phyloP scores from a whole-genome alignment of 768 basidiomycete genomes.

The Kwoniella sp. region DNA sequence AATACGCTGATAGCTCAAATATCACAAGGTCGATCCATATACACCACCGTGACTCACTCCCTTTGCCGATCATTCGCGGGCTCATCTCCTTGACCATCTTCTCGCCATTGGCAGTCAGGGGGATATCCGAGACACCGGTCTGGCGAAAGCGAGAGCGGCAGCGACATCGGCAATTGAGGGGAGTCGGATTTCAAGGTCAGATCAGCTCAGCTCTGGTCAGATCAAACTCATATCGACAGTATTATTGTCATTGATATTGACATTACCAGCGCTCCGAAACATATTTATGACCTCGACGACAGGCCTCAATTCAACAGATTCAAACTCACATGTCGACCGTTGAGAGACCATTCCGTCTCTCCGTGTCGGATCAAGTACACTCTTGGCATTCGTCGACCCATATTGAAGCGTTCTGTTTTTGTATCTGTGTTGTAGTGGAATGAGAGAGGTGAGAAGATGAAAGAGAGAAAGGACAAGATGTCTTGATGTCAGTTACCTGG shows the following conservation, averaged over 20 bases:
- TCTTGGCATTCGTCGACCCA: constrained; percentile 63
- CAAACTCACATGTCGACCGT: constrained; percentile 60
- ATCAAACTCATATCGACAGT: neutral
- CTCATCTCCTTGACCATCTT: constrained; percentile 70
- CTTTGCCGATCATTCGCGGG: constrained; percentile 69
- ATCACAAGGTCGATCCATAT: neutral
- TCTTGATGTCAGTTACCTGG: no score
- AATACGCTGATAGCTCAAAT: neutral
- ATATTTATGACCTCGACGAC: neutral
- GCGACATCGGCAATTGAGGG: neutral
- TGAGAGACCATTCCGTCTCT: constrained; percentile 92
- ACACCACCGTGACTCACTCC: constrained; percentile 64
- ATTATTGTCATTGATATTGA: no score
- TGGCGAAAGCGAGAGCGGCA: constrained; percentile 49
- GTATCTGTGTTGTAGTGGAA: neutral
- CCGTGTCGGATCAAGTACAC: constrained; percentile 81
- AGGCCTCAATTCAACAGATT: constrained; percentile 11
- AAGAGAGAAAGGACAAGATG: neutral
- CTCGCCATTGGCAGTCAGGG: constrained; percentile 76
- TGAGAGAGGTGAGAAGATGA: neutral
- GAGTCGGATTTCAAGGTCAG: no score
- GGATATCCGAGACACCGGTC: constrained; percentile 88
- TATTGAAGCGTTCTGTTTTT: neutral
- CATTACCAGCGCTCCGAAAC: neutral
- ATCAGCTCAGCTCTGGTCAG: no score